Conservation (phyloP, 129 eudicot genomes). For the Arctium minus region DNA sequence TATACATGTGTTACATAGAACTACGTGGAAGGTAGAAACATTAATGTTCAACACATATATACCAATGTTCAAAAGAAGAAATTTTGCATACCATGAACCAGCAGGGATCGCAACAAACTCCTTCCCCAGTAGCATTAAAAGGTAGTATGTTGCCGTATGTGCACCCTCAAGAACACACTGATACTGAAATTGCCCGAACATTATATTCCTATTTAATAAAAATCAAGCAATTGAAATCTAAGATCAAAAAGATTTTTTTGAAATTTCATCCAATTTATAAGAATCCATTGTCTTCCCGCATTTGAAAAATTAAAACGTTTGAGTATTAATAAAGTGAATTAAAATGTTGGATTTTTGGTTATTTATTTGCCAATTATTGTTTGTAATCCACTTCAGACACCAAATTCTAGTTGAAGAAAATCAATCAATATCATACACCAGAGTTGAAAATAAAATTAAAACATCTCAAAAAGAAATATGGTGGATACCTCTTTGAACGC, state of each 20-base stretch:
- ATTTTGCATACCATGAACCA: conserved; percentile 71
- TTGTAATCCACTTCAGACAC: conserved; percentile 20
- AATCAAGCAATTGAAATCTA: conserved; percentile 4
- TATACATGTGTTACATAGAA: background rate
- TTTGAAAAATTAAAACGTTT: background rate
- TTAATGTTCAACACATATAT: background rate
- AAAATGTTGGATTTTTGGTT: conserved; percentile 5
- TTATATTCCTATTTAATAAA: conserved; percentile 67
- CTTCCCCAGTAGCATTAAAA: conserved; percentile 90
- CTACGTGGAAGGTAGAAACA: background rate
- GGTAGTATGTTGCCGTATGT: conserved; percentile 89
- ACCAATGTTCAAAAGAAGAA: background rate
- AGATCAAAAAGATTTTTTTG: too few relatives aligned
- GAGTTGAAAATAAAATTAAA: conserved; percentile 10
- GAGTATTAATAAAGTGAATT: conserved; percentile 2
- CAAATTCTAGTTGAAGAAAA: conserved; percentile 36
- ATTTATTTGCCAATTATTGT: background rate
- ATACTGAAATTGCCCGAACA: conserved; percentile 82
- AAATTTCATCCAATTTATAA: conserved; percentile 21
- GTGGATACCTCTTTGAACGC: conserved; percentile 70
- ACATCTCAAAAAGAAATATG: conserved; percentile 1
- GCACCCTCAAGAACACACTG: conserved; percentile 94
- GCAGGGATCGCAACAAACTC: conserved; percentile 99
- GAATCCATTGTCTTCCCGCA: background rate
- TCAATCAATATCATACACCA: conserved; percentile 27